A percentile compares a stretch with the other conserved stretches of the same genome.
Evolutionary conservation across 495 filamentous ascomycete genomes (phyloP).

Genomic region (Penicillium pancosmium): DNA sequence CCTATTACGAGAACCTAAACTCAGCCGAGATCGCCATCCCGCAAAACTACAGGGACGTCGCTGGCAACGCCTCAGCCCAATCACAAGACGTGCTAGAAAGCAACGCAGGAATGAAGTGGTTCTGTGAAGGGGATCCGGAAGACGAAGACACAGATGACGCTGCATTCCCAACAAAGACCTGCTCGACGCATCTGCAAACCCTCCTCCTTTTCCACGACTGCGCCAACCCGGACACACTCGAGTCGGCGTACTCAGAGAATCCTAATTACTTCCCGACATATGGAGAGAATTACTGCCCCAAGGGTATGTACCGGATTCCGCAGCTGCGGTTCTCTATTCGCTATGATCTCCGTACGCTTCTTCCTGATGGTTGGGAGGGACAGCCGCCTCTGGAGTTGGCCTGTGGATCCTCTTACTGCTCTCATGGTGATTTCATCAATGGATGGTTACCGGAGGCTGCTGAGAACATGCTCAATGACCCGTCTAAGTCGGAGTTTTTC

Average conservation of each 20-base stretch:
- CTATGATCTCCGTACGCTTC: conserved; percentile 17
- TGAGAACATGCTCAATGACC: conserved; percentile 21
- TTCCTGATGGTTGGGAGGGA: conserved; percentile 23
- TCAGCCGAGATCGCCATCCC: conserved; percentile 22
- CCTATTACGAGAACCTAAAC: conserved; percentile 20
- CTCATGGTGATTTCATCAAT: conserved; percentile 27
- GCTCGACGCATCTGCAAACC: conserved; percentile 20
- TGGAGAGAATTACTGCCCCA: conserved; percentile 18
- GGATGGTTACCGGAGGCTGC: conserved; percentile 29
- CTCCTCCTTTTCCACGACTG: conserved; percentile 26
- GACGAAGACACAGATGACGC: conserved; percentile 11
- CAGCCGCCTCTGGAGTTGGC: conserved; percentile 20
- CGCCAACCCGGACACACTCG: conserved; percentile 17
- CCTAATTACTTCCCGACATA: conserved; percentile 7
- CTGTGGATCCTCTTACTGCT: conserved; percentile 23
- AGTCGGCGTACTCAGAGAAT: conserved; percentile 20
- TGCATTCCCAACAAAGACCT: conserved; percentile 20
- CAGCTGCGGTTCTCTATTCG: conserved; percentile 26
- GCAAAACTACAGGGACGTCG: conserved; percentile 21
- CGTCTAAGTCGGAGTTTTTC: conserved; percentile 19
- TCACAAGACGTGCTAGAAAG: conserved; percentile 16
- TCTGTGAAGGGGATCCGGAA: conserved; percentile 20
- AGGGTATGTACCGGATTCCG: conserved; percentile 22
- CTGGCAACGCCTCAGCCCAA: conserved; percentile 21
- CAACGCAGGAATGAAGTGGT: conserved; percentile 21